These are phyloP conservation scores for Haplographium delicatum DNA, from an alignment of 495 filamentous ascomycete genomes.

Conservation along the genomic window DNA sequence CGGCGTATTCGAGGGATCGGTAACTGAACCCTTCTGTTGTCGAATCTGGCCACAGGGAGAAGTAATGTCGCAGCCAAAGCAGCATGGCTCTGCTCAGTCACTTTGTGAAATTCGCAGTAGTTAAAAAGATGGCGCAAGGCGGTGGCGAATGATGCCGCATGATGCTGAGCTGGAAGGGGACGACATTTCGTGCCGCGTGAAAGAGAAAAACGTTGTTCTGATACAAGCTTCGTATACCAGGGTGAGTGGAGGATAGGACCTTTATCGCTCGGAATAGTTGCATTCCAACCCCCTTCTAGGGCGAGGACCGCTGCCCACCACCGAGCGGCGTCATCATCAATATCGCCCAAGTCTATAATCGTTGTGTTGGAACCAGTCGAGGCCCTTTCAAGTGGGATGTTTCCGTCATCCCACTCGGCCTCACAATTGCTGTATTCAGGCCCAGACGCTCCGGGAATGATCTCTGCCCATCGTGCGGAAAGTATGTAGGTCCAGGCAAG, in stretches of 20 bases:
- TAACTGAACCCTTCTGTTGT: slow-evolving; percentile 13
- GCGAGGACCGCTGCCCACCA: slow-evolving; percentile 33
- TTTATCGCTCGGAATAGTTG: slow-evolving; percentile 21
- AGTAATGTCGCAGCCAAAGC: slow-evolving; percentile 21
- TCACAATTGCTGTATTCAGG: slow-evolving; percentile 17
- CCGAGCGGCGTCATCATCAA: slow-evolving; percentile 26
- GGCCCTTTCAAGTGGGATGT: neutral
- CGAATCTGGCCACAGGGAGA: slow-evolving; percentile 18
- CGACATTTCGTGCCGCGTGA: slow-evolving; percentile 15
- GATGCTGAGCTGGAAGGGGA: slow-evolving; percentile 9
- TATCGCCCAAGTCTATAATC: slow-evolving; percentile 25
- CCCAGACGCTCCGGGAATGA: slow-evolving; percentile 19
- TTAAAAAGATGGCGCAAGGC: slow-evolving; percentile 16
- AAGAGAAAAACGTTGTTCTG: slow-evolving; percentile 19
- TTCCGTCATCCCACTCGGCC: slow-evolving; percentile 14
- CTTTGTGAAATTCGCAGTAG: slow-evolving; percentile 20
- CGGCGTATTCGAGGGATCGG: slow-evolving; percentile 15
- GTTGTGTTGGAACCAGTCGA: slow-evolving; percentile 4
- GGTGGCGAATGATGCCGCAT: slow-evolving; percentile 19
- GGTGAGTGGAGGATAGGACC: slow-evolving; percentile 20
- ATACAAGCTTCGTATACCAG: slow-evolving; percentile 21
- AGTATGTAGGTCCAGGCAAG: slow-evolving; percentile 23
- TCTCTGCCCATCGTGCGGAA: slow-evolving; percentile 22
- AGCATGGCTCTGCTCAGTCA: slow-evolving; percentile 17
- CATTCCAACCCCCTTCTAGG: slow-evolving; percentile 27